Conservation (phyloP, 345 rosid genomes). For the Hirschfeldia incana region DNA sequence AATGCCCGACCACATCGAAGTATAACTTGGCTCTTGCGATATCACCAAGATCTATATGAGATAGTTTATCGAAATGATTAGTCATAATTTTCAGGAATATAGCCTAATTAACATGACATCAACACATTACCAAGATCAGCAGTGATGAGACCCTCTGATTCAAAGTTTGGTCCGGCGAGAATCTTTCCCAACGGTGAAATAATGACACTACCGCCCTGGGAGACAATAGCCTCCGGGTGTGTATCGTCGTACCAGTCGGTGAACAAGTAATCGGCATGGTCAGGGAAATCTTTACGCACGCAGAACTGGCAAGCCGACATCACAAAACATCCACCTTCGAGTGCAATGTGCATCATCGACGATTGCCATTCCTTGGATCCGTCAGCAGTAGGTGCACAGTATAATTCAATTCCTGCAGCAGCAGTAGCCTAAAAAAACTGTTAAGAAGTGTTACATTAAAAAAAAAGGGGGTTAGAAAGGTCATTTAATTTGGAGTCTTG, state of each 20-base stretch:
- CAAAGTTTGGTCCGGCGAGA: not conserved
- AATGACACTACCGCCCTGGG: not conserved
- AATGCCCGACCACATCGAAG: too few species aligned
- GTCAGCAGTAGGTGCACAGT: not conserved
- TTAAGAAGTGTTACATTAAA: not conserved
- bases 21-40: too few species aligned
- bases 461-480: not conserved
- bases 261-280: not conserved
- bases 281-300: not conserved
- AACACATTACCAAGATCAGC: not conserved
- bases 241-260: not conserved
- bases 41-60: too few species aligned
- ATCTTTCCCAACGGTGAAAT: not conserved
- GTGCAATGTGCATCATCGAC: not conserved
- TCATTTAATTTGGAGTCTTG: not conserved
- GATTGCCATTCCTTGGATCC: not conserved
- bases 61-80: too few species aligned
- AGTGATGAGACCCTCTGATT: not conserved
- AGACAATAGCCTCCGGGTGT: not conserved
- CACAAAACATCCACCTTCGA: not conserved
- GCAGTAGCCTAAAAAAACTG: not conserved
- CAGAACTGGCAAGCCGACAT: constrained; percentile 12
- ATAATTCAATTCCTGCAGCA: not conserved
- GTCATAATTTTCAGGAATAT: too few species aligned
- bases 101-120: too few species aligned